A percentile compares a stretch with the other conserved stretches of the same genome.
phyloP scores from a whole-genome alignment of 2,329 filamentous ascomycete species.

The Emergomyces africanus region DNA sequence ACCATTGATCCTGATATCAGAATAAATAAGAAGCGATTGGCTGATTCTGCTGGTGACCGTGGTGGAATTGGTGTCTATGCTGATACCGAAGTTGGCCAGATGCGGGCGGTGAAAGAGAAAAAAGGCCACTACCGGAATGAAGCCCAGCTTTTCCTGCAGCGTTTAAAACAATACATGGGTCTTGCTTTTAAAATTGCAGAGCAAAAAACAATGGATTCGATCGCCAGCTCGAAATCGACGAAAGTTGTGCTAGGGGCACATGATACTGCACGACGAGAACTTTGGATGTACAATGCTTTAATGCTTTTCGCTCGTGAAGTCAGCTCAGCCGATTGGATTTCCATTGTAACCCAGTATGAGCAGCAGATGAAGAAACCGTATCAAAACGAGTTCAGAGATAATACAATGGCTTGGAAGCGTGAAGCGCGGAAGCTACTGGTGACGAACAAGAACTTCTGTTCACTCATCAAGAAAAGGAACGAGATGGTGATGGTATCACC shows the following conservation, averaged over 20 bases:
- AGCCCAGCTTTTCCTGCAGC: constrained; percentile 61
- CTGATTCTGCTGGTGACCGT: constrained; percentile 28
- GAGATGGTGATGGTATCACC: constrained; percentile 49
- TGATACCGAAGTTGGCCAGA: constrained; percentile 64
- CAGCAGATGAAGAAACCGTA: constrained; percentile 64
- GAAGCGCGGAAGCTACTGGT: constrained; percentile 58
- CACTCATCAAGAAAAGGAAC: constrained; percentile 78
- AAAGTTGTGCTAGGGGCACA: constrained; percentile 62
- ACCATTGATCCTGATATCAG: constrained; percentile 80
- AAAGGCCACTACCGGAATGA: constrained; percentile 76
- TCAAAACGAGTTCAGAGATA: constrained; percentile 67
- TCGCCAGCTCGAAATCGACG: constrained; percentile 33
- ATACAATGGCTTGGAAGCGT: constrained; percentile 65
- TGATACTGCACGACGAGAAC: constrained; percentile 54
- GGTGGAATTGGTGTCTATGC: constrained; percentile 45
- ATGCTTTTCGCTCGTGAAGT: constrained; percentile 82
- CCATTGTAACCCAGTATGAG: constrained; percentile 68
- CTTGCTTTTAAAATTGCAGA: constrained; percentile 67
- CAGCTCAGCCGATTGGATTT: constrained; percentile 69
- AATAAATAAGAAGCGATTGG: constrained; percentile 37
- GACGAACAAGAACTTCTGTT: constrained; percentile 82
- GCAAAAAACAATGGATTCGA: constrained; percentile 52
- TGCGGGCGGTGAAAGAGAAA: constrained; percentile 91
- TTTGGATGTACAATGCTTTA: constrained; percentile 82
- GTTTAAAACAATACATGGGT: constrained; percentile 70